Conservation (phyloP, 441 rosid species). For the Aleurites moluccanus region DNA sequence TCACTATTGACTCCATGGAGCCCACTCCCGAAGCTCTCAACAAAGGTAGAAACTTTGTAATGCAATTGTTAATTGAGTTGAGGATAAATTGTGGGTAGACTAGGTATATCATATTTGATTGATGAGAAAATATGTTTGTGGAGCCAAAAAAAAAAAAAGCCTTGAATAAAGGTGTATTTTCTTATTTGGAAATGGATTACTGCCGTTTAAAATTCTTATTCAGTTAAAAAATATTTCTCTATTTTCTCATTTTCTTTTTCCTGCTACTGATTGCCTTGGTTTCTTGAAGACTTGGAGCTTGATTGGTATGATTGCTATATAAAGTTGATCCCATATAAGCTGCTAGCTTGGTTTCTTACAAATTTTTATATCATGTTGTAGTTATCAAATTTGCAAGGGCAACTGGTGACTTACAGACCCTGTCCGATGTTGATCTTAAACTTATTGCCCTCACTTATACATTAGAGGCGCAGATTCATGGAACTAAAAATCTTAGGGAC, state of each 20-base stretch:
- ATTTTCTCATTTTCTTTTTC: no score
- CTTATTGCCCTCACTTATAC: constrained; percentile 79
- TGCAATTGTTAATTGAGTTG: background rate
- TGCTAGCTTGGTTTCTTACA: background rate
- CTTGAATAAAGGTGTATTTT: background rate
- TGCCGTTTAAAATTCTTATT: background rate
- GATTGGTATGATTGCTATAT: background rate
- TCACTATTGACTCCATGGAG: constrained; percentile 73
- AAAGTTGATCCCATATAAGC: background rate
- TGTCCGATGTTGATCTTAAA: constrained; percentile 86
- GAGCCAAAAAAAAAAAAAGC: background rate
- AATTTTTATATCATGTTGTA: constrained; percentile 22
- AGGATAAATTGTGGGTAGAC: background rate
- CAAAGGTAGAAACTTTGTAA: constrained; percentile 42
- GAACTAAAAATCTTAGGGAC: constrained; percentile 65
- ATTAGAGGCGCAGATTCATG: constrained; percentile 81
- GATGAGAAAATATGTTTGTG: background rate
- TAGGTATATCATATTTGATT: no score
- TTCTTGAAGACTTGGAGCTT: background rate
- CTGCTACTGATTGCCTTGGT: background rate
- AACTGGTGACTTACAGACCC: constrained; percentile 88
- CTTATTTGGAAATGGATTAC: background rate
- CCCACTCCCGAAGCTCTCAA: constrained; percentile 79
- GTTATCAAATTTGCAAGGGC: constrained; percentile 81
- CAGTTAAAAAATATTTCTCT: no score